A percentile compares a stretch with the other conserved stretches of the same genome.
Evolutionary conservation across 2,329 filamentous ascomycete genomes (phyloP).

Genomic region (Monilinia fructicola): DNA sequence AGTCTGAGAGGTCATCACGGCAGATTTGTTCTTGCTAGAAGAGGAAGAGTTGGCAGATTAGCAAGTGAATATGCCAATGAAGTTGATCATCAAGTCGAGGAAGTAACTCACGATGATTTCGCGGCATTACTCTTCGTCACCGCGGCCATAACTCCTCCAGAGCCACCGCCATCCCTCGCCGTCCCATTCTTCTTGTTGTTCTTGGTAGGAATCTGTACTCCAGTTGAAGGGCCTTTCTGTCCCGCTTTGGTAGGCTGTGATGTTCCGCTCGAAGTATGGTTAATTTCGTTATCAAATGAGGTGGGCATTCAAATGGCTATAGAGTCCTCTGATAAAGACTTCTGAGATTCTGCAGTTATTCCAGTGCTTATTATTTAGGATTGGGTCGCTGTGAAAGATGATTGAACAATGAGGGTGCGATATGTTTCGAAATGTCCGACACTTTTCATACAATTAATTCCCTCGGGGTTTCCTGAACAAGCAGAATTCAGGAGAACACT

Average conservation of each 20-base stretch:
- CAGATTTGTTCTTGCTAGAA: conserved; percentile 23
- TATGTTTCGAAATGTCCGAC: conserved; percentile 16
- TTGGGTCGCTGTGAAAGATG: conserved; percentile 20
- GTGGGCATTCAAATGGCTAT: conserved; percentile 42
- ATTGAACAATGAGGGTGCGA: conserved; percentile 23
- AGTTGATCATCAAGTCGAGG: not conserved
- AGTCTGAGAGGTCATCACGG: conserved; percentile 21
- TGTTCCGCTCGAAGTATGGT: conserved; percentile 29
- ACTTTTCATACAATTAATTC: conserved; percentile 25
- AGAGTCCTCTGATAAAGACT: not conserved
- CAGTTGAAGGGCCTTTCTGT: conserved; percentile 34
- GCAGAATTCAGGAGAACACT: conserved; percentile 34
- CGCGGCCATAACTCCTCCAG: conserved; percentile 35
- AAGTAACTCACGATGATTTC: conserved; percentile 37
- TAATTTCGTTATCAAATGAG: conserved; percentile 40
- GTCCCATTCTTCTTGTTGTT: conserved; percentile 41
- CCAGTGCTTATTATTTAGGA: conserved; percentile 18
- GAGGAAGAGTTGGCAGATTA: conserved; percentile 15
- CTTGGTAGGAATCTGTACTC: conserved; percentile 36
- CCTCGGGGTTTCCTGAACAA: conserved; percentile 33
- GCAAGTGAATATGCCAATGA: conserved; percentile 7
- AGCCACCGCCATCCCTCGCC: conserved; percentile 38
- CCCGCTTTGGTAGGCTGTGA: conserved; percentile 32
- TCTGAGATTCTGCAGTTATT: not conserved
- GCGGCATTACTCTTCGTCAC: conserved; percentile 40